phyloP scores from a whole-genome alignment of 2,329 filamentous ascomycete genomes.

The Ilyonectria mors-panacis region DNA sequence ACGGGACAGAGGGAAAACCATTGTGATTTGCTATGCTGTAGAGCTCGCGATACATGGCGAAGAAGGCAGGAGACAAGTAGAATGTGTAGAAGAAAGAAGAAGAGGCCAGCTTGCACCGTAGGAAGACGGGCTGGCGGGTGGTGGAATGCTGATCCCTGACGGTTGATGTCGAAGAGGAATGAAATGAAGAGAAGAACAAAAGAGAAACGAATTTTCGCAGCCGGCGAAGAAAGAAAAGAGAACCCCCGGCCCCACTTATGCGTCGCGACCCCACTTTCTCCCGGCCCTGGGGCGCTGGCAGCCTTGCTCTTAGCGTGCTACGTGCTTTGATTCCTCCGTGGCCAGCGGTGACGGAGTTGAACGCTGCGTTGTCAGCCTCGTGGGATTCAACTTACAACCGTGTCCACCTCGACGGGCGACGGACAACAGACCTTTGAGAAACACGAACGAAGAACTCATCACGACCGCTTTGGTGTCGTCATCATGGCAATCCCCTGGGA shows the following conservation, averaged over 20 bases:
- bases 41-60: not conserved
- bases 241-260: conserved; percentile 38
- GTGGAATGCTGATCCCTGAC: not conserved
- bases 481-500: conserved; percentile 50
- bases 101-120: not conserved
- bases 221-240: conserved; percentile 15
- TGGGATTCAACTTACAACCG: conserved; percentile 26
- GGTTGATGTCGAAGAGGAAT: conserved; percentile 19
- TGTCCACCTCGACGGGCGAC: conserved; percentile 18
- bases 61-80: not conserved
- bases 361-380: conserved; percentile 24
- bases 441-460: not conserved
- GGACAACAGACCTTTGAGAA: no score
- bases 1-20: conserved; percentile 12
- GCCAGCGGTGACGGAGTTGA: conserved; percentile 16
- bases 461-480: conserved; percentile 1
- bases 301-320: conserved; percentile 9
- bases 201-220: conserved; percentile 25
- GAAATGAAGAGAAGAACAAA: conserved; percentile 30
- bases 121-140: conserved; percentile 4
- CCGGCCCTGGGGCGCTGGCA: conserved; percentile 11
- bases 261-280: conserved; percentile 31
- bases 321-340: not conserved
- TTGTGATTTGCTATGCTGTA: conserved; percentile 34
- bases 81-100: not conserved